Conservation (phyloP, 2,329 filamentous ascomycete species). For the Chrysoporthe austroafricana region DNA sequence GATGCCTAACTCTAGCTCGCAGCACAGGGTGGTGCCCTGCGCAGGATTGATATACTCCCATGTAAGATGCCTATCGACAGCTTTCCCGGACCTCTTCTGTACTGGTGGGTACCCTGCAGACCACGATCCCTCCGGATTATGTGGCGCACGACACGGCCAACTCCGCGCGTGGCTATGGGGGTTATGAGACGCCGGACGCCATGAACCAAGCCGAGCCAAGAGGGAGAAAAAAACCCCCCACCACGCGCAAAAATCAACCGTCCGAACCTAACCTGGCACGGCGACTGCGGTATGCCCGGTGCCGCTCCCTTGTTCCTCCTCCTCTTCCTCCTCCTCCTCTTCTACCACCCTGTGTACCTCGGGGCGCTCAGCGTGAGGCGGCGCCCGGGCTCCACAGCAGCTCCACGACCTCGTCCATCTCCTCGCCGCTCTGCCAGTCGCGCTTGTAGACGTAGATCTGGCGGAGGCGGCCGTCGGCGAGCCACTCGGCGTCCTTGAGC, state of each 20-base stretch:
- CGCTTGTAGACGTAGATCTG: conserved; percentile 58
- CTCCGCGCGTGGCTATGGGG: neutral
- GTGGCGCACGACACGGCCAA: no score
- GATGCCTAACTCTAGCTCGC: neutral
- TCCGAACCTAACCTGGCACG: neutral
- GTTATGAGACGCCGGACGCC: neutral
- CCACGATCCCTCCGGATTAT: neutral
- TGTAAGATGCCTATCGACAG: neutral
- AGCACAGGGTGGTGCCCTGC: neutral
- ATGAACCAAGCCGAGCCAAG: neutral
- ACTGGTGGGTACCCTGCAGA: conserved; percentile 6
- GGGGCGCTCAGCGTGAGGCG: neutral
- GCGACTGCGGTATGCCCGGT: neutral
- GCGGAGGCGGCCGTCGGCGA: conserved; percentile 46
- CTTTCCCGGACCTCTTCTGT: neutral
- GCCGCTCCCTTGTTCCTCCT: no score
- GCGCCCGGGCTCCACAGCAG: conserved; percentile 46
- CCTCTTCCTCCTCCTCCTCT: no score
- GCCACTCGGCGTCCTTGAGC: conserved; percentile 48
- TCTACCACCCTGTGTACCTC: no score
- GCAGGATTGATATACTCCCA: neutral
- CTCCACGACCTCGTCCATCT: conserved; percentile 52
- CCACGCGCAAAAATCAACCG: neutral
- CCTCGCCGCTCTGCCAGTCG: conserved; percentile 42
- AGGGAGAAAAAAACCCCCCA: neutral